phyloP scores from a whole-genome alignment of 768 basidiomycete species.

The Vararia minispora region DNA sequence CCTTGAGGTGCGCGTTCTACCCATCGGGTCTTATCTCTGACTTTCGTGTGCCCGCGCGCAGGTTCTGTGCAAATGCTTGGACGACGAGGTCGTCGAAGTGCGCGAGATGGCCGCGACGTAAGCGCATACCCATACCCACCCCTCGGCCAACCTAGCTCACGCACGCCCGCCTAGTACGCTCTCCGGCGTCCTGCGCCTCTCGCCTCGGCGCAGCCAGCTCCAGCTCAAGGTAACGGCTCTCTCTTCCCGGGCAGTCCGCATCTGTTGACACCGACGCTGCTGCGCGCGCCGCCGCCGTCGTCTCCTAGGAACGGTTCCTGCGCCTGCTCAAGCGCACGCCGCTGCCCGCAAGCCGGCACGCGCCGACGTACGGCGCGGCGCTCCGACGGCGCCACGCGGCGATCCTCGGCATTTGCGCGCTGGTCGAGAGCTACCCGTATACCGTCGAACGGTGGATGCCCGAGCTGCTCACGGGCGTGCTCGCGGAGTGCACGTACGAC shows the following conservation, averaged over 20 bases:
- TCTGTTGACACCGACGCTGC: conserved; percentile 28
- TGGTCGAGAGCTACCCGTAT: conserved; percentile 92
- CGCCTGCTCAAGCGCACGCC: conserved; percentile 57
- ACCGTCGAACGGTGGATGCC: conserved; percentile 95
- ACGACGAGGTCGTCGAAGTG: conserved; percentile 84
- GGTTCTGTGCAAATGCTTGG: conserved; percentile 71
- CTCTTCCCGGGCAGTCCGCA: background rate
- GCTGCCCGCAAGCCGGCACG: conserved; percentile 53
- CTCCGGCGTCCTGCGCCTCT: conserved; percentile 74
- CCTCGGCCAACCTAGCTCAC: background rate
- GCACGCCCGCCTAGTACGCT: conserved; percentile 38
- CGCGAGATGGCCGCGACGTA: conserved; percentile 83
- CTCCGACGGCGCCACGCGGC: conserved; percentile 81
- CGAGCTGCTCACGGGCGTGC: conserved; percentile 62
- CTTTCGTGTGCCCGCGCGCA: conserved; percentile 18
- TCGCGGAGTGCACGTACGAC: conserved; percentile 79
- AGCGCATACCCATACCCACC: conserved; percentile 15
- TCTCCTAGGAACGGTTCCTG: conserved; percentile 60
- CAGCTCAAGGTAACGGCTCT: conserved; percentile 47
- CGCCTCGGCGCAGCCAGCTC: conserved; percentile 65
- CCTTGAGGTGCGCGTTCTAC: conserved; percentile 45
- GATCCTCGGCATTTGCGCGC: conserved; percentile 86
- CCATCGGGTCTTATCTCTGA: background rate
- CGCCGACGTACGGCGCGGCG: conserved; percentile 55
- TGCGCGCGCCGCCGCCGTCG: conserved; percentile 21